Conservation (phyloP, 768 basidiomycete species). For the Podaxis sp. region DNA sequence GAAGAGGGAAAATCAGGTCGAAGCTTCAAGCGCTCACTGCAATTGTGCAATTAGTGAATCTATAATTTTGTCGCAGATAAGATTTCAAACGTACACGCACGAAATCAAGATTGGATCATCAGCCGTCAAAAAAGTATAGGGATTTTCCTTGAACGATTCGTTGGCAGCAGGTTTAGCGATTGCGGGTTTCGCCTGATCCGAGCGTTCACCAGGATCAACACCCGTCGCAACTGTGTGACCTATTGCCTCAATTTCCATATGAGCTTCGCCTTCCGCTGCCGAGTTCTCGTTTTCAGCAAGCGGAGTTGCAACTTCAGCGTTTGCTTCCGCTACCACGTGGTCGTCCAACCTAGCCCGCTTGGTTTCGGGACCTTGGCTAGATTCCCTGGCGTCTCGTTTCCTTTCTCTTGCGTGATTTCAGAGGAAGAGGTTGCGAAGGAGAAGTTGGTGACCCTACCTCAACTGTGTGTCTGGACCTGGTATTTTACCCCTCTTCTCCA, state of each 20-base stretch:
- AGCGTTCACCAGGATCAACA: slow-evolving; percentile 10
- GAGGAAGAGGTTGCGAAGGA: neutral
- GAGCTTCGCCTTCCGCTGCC: neutral
- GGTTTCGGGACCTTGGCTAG: slow-evolving; percentile 40
- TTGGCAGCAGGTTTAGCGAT: slow-evolving; percentile 23
- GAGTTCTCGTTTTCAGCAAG: slow-evolving; percentile 4
- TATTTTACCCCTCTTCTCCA: slow-evolving; percentile 48
- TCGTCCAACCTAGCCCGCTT: slow-evolving; percentile 47
- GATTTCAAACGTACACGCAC: slow-evolving; percentile 61
- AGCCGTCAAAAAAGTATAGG: slow-evolving; percentile 78
- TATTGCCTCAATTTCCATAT: neutral
- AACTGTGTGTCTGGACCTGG: neutral
- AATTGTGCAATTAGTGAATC: slow-evolving; percentile 1
- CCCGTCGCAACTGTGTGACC: slow-evolving; percentile 11
- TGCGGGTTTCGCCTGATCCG: slow-evolving; percentile 22
- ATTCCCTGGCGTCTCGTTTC: slow-evolving; percentile 53
- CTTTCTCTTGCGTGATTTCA: slow-evolving; percentile 30
- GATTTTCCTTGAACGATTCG: slow-evolving; percentile 81
- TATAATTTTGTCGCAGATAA: neutral
- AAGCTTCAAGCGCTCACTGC: slow-evolving; percentile 73
- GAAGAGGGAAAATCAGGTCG: slow-evolving; percentile 66
- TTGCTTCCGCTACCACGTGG: slow-evolving; percentile 3
- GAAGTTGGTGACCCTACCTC: neutral
- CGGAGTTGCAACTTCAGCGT: slow-evolving; percentile 5
- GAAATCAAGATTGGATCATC: slow-evolving; percentile 67